phyloP scores from a whole-genome alignment of 2,329 filamentous ascomycete genomes.

The Domatiomyces globalis region DNA sequence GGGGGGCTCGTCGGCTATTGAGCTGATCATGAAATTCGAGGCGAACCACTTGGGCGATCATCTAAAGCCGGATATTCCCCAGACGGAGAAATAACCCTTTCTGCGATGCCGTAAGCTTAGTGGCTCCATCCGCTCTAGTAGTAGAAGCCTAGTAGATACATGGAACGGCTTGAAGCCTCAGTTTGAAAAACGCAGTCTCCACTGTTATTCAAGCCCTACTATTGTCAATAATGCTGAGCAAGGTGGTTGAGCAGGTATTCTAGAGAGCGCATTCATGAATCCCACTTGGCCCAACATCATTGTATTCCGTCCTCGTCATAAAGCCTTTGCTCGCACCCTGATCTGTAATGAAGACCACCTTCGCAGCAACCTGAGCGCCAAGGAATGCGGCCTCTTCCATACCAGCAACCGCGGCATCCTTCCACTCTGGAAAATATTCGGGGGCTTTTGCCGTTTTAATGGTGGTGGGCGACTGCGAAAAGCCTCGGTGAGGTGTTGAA shows the following conservation, averaged over 20 bases:
- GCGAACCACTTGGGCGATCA: too few relatives aligned
- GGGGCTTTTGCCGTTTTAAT: constrained; percentile 68
- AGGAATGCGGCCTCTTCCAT: constrained; percentile 76
- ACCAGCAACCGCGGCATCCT: constrained; percentile 47
- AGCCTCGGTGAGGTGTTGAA: constrained; percentile 42
- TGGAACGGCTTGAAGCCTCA: too few relatives aligned
- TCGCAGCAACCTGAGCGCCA: constrained; percentile 73
- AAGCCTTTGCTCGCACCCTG: constrained; percentile 54
- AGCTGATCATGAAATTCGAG: neutral
- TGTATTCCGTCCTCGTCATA: constrained; percentile 54
- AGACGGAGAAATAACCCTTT: neutral
- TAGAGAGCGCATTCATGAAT: constrained; percentile 43
- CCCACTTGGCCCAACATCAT: constrained; percentile 49
- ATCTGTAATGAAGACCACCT: constrained; percentile 56
- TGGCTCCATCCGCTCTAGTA: too few relatives aligned
- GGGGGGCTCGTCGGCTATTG: neutral
- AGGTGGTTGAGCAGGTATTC: neutral
- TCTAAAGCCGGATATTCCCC: neutral
- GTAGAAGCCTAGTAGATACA: too few relatives aligned
- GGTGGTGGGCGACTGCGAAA: constrained; percentile 64
- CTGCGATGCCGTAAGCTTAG: too few relatives aligned
- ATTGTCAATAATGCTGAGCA: too few relatives aligned
- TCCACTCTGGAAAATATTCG: constrained; percentile 83
- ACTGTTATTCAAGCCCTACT: too few relatives aligned
- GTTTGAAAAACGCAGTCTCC: too few relatives aligned